A percentile compares a stretch with the other conserved stretches of the same genome.
Evolutionary conservation across 441 rosid genomes (phyloP).

Genomic region (Omphalea diandra): DNA sequence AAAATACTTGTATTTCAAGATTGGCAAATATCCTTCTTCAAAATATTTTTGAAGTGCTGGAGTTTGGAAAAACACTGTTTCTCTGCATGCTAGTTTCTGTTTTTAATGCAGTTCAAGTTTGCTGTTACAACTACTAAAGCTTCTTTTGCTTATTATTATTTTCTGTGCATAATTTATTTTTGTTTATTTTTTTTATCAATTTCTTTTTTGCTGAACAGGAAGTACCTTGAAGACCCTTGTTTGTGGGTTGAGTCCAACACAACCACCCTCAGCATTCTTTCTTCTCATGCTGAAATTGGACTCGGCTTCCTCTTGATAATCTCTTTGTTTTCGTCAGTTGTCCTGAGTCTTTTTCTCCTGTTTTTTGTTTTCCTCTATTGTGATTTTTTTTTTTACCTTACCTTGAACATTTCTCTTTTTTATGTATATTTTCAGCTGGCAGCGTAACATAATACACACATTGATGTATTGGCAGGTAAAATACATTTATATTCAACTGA

Average conservation of each 20-base stretch:
- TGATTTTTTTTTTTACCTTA: neutral
- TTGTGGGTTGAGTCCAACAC: slow-evolving; percentile 95
- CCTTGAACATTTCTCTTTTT: slow-evolving; percentile 1
- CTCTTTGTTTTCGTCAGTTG: slow-evolving; percentile 77
- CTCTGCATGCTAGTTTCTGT: neutral
- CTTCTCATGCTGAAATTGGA: slow-evolving; percentile 91
- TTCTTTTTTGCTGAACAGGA: slow-evolving; percentile 46
- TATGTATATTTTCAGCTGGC: slow-evolving; percentile 66
- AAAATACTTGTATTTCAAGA: too few species aligned
- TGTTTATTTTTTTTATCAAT: slow-evolving; percentile 3
- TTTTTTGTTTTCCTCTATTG: neutral
- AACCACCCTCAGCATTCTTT: slow-evolving; percentile 80
- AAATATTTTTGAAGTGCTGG: neutral
- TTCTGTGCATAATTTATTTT: neutral
- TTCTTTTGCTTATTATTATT: neutral
- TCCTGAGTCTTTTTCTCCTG: slow-evolving; percentile 12
- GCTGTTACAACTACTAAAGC: neutral
- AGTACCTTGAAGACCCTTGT: slow-evolving; percentile 89
- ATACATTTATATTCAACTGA: neutral
- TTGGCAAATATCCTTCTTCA: neutral
- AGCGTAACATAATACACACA: slow-evolving; percentile 90
- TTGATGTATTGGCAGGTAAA: slow-evolving; percentile 99
- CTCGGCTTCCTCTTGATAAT: slow-evolving; percentile 77
- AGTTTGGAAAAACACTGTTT: neutral
- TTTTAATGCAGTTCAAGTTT: neutral